Evolutionary conservation across 2,329 filamentous ascomycete genomes (phyloP).

Genomic region (Blastomyces emzantsi): DNA sequence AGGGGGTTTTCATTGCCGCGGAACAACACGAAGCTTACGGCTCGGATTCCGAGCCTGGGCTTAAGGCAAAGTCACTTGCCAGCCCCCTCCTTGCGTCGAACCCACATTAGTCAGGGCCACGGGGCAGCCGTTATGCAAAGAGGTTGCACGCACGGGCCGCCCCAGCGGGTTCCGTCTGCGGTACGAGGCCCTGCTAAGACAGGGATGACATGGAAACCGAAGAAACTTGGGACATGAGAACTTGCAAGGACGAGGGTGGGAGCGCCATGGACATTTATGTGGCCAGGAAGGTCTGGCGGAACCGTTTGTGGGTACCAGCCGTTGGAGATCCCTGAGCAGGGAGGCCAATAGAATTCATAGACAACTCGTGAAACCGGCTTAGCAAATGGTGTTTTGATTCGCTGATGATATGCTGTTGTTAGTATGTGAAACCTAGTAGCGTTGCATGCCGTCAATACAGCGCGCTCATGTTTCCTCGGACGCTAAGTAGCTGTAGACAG

Average conservation of each 20-base stretch:
- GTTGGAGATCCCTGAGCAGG: not conserved
- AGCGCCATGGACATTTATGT: not conserved
- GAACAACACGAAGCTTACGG: not conserved
- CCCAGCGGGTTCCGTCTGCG: not conserved
- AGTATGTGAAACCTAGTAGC: not conserved
- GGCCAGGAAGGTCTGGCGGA: not conserved
- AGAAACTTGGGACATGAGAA: not conserved
- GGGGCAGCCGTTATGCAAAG: not conserved
- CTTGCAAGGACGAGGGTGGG: not conserved
- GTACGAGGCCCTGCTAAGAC: not conserved
- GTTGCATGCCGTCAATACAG: not conserved
- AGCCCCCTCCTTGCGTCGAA: no score
- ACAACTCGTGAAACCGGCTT: not conserved
- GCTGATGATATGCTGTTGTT: not conserved
- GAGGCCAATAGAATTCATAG: not conserved
- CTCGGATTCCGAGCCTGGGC: not conserved
- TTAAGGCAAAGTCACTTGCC: not conserved
- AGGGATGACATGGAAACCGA: not conserved
- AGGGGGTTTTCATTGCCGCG: not conserved
- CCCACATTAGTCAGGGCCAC: not conserved
- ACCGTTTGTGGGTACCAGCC: not conserved
- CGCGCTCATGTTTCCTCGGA: not conserved
- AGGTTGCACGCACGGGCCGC: slow-evolving; percentile 1
- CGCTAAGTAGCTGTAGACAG: not conserved
- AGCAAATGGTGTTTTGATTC: not conserved